Evolutionary conservation across 768 basidiomycete species (phyloP), one percentile per base, ranked within the genome.

Genomic region (Suillus decipiens): DNA sequence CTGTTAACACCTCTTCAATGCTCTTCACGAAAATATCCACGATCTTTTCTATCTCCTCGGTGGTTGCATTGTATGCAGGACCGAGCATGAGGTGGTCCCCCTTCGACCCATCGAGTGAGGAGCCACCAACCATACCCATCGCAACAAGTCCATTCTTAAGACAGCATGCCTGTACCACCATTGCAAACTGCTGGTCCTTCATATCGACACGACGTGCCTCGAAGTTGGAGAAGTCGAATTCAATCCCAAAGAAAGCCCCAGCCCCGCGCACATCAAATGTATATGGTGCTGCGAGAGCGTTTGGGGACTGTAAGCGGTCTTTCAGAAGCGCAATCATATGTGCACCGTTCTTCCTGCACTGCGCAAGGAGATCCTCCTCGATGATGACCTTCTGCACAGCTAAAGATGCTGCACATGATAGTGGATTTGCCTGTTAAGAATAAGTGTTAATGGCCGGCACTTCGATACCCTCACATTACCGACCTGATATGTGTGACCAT

Each of bases 401-500:
- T 34, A 96, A 79, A 17, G 92, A 81, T 22, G 91, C 92, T 11
- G 89, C 89, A 68, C 91, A 93, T 0, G 88, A 82, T 60, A 93
- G 69, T 3, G 92, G 92, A 73, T 92, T 86, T 10, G 84, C 86
- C 86, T 92, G 69, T 51, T 51, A 36, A 50, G 62, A 64, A 6
- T 14, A 61, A 9, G 15, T 8, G 3, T 12, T 67, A 34, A 73
- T 61, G 43, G 48, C 5, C 19, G 11, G 43, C 51, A 8, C 33
- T 22, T 22, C 33, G 45, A 17, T 17, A 2, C 50, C 36, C 55
- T 17, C 33, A 34, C 2, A 19, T 19, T 7, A 34, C 72, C 17
- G 70, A 84, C 90, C 80, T 92, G 90, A 71, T 93, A 94, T 3
- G 92, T 93, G 74, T 94, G 92, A 0, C 92, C 93, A 73, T 93